Evolutionary conservation across 495 filamentous ascomycete species (phyloP).

Genomic region (Aspergillus conjunctus): DNA sequence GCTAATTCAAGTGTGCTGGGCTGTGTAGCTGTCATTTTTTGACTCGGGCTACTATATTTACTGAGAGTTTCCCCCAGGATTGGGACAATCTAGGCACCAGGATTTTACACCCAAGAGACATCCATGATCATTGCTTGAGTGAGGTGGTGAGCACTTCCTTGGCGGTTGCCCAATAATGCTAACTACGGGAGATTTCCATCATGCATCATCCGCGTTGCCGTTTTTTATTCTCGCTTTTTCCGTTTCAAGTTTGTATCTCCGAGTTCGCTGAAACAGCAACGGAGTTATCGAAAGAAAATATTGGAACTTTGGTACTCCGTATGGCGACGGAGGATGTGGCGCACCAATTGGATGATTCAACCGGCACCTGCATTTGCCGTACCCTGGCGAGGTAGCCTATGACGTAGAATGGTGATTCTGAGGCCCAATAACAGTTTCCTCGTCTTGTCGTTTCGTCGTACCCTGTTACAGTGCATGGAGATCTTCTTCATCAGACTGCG

Average conservation of each 20-base stretch:
- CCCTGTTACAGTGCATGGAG: not conserved
- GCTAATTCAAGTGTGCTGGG: not conserved
- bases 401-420: not conserved
- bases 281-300: not conserved
- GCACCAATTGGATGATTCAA: constrained; percentile 14
- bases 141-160: not conserved
- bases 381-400: not conserved
- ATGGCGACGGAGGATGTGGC: not conserved
- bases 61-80: not conserved
- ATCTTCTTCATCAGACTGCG: not conserved
- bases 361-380: not conserved
- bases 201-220: constrained; percentile 1
- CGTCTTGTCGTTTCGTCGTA: not conserved
- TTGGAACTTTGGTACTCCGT: not conserved
- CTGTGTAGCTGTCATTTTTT: constrained; percentile 9
- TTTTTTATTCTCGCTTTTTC: constrained; percentile 12
- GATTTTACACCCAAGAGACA: constrained; percentile 1
- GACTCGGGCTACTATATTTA: not conserved
- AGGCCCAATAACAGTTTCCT: not conserved
- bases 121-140: too few species aligned
- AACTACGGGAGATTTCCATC: constrained; percentile 8
- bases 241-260: constrained; percentile 21
- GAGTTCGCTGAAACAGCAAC: constrained; percentile 12
- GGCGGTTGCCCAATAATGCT: not conserved
- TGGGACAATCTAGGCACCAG: not conserved